Evolutionary conservation across 2,329 filamentous ascomycete species (phyloP).

Genomic region (Epichloe aotearoae): DNA sequence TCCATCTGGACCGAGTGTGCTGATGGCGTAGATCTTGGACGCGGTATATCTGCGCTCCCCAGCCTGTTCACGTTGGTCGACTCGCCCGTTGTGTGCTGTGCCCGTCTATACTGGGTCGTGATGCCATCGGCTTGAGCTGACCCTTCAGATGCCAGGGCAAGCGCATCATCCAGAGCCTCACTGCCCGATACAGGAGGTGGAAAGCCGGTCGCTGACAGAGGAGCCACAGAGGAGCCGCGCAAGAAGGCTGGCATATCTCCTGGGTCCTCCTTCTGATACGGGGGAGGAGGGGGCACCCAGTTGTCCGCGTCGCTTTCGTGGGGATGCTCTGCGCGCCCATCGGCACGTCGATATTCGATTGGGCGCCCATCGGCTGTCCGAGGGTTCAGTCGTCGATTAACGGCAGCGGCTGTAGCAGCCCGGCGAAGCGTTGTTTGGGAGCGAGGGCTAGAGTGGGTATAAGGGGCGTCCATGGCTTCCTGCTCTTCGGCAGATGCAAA

Average conservation of each 20-base stretch:
- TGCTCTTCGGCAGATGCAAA: slow-evolving; percentile 39
- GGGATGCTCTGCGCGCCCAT: slow-evolving; percentile 58
- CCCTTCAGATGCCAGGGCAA: neutral
- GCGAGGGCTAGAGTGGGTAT: slow-evolving; percentile 58
- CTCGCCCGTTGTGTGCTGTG: slow-evolving; percentile 23
- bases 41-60: slow-evolving; percentile 12
- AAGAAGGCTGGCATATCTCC: slow-evolving; percentile 43
- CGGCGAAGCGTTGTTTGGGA: slow-evolving; percentile 58
- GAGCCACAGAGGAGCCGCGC: slow-evolving; percentile 32
- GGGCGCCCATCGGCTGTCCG: slow-evolving; percentile 38
- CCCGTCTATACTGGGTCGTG: slow-evolving; percentile 8
- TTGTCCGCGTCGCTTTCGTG: slow-evolving; percentile 82
- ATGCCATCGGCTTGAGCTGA: slow-evolving; percentile 3
- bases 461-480: slow-evolving; percentile 55
- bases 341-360: slow-evolving; percentile 53
- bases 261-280: slow-evolving; percentile 56
- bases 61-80: slow-evolving; percentile 17
- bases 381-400: slow-evolving; percentile 54
- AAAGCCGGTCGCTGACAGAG: slow-evolving; percentile 15
- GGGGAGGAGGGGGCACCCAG: slow-evolving; percentile 81
- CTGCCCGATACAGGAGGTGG: slow-evolving; percentile 11
- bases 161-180: neutral
- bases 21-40: slow-evolving; percentile 21
- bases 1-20: slow-evolving; percentile 11
- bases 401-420: slow-evolving; percentile 63